A percentile compares a stretch with the other conserved stretches of the same genome.
Evolutionary conservation across 805 yeast species (phyloP).

Genomic region (Yarrowia osloensis): DNA sequence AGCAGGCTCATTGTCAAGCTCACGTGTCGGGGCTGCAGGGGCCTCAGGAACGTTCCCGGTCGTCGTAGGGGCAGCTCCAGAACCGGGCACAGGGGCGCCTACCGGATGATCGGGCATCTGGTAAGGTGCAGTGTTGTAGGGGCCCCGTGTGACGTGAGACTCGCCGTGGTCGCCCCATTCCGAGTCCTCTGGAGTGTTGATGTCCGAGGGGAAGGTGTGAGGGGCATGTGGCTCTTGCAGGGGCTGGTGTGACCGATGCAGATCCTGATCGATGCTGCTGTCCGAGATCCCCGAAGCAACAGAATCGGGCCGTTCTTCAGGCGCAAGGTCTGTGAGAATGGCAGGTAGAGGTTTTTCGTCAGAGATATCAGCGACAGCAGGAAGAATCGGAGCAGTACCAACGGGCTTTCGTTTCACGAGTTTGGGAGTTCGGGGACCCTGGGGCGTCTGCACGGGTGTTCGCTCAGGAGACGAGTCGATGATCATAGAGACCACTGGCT

Average conservation of each 20-base stretch:
- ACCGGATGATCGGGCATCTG: neutral
- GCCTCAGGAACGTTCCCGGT: neutral
- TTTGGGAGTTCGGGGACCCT: neutral
- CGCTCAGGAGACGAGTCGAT: slow-evolving; percentile 23
- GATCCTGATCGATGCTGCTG: neutral
- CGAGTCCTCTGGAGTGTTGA: slow-evolving; percentile 8
- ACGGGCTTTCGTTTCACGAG: slow-evolving; percentile 36
- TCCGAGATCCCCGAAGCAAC: neutral
- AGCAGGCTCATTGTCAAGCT: neutral
- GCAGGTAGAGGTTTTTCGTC: neutral
- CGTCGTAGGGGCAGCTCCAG: neutral
- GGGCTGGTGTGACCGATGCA: neutral
- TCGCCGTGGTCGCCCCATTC: neutral
- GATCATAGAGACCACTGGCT: slow-evolving; percentile 12
- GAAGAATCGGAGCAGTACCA: slow-evolving; percentile 22
- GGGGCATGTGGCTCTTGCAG: neutral
- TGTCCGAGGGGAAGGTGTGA: neutral
- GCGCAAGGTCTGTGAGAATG: neutral
- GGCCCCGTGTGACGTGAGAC: neutral
- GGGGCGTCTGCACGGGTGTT: neutral
- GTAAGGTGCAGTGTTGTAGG: slow-evolving; percentile 16
- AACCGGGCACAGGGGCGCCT: neutral
- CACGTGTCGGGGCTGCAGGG: neutral
- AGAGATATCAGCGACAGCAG: neutral
- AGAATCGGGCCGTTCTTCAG: neutral